A percentile compares a stretch with the other conserved stretches of the same genome.
Evolutionary conservation across 2,329 filamentous ascomycete genomes (phyloP).

Genomic region (Didymella segeticola): DNA sequence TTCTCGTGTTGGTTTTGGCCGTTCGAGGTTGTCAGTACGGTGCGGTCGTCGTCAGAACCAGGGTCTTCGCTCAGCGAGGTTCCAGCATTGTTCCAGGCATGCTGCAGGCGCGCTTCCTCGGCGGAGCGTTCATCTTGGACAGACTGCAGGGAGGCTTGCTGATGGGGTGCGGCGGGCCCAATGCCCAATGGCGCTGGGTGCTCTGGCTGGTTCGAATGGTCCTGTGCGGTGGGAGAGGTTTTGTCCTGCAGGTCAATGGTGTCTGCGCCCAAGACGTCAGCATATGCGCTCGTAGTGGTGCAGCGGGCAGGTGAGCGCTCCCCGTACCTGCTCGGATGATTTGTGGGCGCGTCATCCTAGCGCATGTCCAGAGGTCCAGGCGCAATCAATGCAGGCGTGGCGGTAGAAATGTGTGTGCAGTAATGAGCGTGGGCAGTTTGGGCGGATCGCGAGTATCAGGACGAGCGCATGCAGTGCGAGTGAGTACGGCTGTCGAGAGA

Average conservation of each 20-base stretch:
- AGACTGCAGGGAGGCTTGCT: slow-evolving; percentile 82
- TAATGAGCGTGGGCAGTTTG: slow-evolving; percentile 10
- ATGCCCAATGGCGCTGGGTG: slow-evolving; percentile 59
- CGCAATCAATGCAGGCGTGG: slow-evolving; percentile 26
- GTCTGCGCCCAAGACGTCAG: slow-evolving; percentile 64
- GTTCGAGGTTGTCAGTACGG: slow-evolving; percentile 27
- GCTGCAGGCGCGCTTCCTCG: slow-evolving; percentile 72
- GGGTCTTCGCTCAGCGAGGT: slow-evolving; percentile 50
- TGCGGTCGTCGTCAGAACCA: slow-evolving; percentile 67
- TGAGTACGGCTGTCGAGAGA: not conserved
- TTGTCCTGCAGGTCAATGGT: slow-evolving; percentile 93
- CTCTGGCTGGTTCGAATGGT: slow-evolving; percentile 69
- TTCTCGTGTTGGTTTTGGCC: slow-evolving; percentile 43
- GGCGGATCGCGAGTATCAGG: slow-evolving; percentile 5
- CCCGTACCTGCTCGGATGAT: slow-evolving; percentile 63
- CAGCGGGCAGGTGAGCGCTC: not conserved
- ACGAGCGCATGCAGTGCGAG: slow-evolving; percentile 11
- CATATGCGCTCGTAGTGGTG: slow-evolving; percentile 11
- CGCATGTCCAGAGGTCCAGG: slow-evolving; percentile 42
- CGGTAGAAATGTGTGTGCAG: slow-evolving; percentile 2
- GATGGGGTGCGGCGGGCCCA: slow-evolving; percentile 74
- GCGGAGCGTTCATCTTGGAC: slow-evolving; percentile 75
- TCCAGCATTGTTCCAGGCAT: slow-evolving; percentile 55
- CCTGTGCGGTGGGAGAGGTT: slow-evolving; percentile 80
- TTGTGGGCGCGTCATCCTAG: slow-evolving; percentile 61